These are phyloP conservation scores for Xylariaceae sp. DNA, from an alignment of 2,329 filamentous ascomycete species.

Conservation along the genomic window DNA sequence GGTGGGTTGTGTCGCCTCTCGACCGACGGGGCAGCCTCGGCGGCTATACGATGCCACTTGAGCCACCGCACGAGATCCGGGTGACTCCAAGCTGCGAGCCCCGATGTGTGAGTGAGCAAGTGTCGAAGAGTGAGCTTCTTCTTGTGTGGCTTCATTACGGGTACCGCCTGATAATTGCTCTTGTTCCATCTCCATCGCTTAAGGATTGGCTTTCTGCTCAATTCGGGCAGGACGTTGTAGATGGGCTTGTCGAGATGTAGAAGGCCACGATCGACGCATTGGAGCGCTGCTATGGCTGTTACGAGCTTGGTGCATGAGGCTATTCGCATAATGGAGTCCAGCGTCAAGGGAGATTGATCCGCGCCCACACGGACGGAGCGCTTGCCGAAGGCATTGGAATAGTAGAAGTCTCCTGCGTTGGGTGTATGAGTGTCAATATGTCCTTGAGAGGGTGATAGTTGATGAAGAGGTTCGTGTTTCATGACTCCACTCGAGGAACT, in stretches of 20 bases:
- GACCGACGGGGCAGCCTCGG: conserved; percentile 9
- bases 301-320: conserved; percentile 34
- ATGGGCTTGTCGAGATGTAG: conserved; percentile 40
- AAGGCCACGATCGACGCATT: conserved; percentile 41
- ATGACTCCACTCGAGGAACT: too few species aligned
- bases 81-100: conserved; percentile 27
- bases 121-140: conserved; percentile 13
- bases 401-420: conserved; percentile 16
- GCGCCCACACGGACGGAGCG: conserved; percentile 18
- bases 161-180: too few species aligned
- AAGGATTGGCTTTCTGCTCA: conserved; percentile 24
- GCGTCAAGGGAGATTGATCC: conserved; percentile 15
- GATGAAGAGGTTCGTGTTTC: too few species aligned
- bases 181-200: conserved; percentile 14
- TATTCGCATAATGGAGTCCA: conserved; percentile 26
- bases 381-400: conserved; percentile 20
- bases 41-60: conserved; percentile 26
- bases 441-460: not conserved
- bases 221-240: conserved; percentile 37
- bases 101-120: conserved; percentile 19
- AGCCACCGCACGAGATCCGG: conserved; percentile 22
- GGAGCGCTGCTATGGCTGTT: conserved; percentile 40
- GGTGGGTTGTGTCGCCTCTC: conserved; percentile 34
- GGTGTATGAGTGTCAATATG: too few species aligned
- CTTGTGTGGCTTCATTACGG: conserved; percentile 12